Evolutionary conservation across 768 basidiomycete genomes (phyloP), one percentile per base, ranked within the genome.

Genomic region (Suillus fuscotomentosus): DNA sequence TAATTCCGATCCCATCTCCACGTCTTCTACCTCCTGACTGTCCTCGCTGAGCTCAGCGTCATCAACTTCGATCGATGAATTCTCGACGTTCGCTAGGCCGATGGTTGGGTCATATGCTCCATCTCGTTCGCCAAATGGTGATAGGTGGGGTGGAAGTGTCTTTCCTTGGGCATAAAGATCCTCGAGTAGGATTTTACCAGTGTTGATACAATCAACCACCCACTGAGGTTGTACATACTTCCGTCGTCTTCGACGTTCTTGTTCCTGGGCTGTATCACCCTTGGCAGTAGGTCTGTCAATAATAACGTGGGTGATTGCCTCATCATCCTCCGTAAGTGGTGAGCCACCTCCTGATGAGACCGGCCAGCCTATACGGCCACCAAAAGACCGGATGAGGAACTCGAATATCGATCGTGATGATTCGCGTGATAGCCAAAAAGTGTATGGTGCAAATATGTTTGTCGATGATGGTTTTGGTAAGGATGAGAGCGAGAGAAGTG

Each of bases 201-300:
- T 84, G 74, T 99, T 99, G 73, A 97, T 88, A 75, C 92, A 97
- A 75, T 99, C 97, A 42, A 94, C 93, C 39, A 97, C 85, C 97
- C 97, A 99, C 76, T 99, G 97, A 13, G 97, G 97, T 76, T 99
- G 97, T 20, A 99, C 84, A 75, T 91, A 94, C 72, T 92, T 94
- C 71, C 95, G 84, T 74, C 86, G 86, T 51, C 82, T 77, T 43
- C 87, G 82, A 50, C 84, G 81, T 69, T 88, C 86, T 69, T 84
- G 83, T 68, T 90, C 86, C 60, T 85, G 86, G 17, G 80, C 68
- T 1, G 83, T 82, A 71, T 87, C 88, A 61, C 76, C 79, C 66
- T 80, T 80, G 13, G 83, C 77, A 41, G 86, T 67, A 2, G 97
- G 97, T 51, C 97, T 85, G 75, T 99, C 97, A 70, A 97, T 90